phyloP scores from a whole-genome alignment of 225 moss, liverwort and hornwort genomes.

The Neckera pumila region DNA sequence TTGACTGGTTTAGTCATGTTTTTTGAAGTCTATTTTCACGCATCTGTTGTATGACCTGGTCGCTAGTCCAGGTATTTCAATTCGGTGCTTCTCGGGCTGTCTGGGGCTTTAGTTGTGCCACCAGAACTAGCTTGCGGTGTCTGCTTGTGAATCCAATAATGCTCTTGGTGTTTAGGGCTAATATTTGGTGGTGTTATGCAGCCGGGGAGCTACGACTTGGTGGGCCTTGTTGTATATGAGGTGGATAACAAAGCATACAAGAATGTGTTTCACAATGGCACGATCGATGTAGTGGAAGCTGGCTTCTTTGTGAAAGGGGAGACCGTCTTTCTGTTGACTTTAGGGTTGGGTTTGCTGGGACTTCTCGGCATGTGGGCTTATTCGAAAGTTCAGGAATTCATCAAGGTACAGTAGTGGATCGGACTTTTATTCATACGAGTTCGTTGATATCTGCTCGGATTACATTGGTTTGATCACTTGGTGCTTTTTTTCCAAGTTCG shows the following conservation, averaged over 20 bases:
- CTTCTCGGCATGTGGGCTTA: slow-evolving; percentile 81
- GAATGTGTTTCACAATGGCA: slow-evolving; percentile 69
- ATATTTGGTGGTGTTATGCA: slow-evolving; percentile 4
- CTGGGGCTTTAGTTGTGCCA: not conserved
- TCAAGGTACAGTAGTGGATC: slow-evolving; percentile 39
- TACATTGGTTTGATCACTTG: not conserved
- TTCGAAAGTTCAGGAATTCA: slow-evolving; percentile 60
- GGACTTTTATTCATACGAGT: not conserved
- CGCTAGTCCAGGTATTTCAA: not conserved
- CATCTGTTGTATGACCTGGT: not conserved
- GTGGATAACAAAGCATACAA: slow-evolving; percentile 46
- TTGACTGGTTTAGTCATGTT: not conserved
- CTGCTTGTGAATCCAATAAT: not conserved
- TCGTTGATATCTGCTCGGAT: not conserved
- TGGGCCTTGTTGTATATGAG: slow-evolving; percentile 64
- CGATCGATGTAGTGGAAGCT: slow-evolving; percentile 78
- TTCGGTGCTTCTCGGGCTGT: not conserved
- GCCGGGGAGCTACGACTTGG: slow-evolving; percentile 85
- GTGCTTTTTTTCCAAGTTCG: not conserved
- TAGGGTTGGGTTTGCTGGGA: slow-evolving; percentile 74
- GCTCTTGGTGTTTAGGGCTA: not conserved
- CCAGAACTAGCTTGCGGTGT: not conserved
- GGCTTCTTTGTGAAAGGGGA: slow-evolving; percentile 90
- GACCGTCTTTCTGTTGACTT: slow-evolving; percentile 67
- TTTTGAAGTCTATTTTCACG: not conserved